phyloP scores from a whole-genome alignment of 2,329 filamentous ascomycete species.

The Nothophoma quercina region DNA sequence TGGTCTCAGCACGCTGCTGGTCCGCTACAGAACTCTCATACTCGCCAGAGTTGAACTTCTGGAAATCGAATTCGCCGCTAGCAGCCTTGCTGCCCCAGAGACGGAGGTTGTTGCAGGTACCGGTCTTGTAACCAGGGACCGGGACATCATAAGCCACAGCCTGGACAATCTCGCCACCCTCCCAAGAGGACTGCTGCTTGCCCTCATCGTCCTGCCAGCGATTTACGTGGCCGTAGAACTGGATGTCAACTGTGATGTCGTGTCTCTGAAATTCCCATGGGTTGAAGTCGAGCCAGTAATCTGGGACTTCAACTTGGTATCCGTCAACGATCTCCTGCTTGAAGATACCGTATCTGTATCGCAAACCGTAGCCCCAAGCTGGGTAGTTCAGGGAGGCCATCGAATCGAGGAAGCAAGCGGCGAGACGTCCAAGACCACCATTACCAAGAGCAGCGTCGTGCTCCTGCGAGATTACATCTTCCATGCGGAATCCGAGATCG shows the following conservation, averaged over 20 bases:
- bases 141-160: slow-evolving; percentile 93
- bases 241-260: slow-evolving; percentile 94
- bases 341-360: slow-evolving; percentile 95
- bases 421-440: slow-evolving; percentile 90
- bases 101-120: slow-evolving; percentile 93
- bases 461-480: slow-evolving; percentile 93
- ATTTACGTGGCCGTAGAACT: slow-evolving; percentile 89
- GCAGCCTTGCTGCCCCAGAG: slow-evolving; percentile 98
- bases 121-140: slow-evolving; percentile 88
- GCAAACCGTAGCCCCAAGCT: slow-evolving; percentile 95
- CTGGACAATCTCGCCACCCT: slow-evolving; percentile 89
- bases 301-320: slow-evolving; percentile 96
- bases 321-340: slow-evolving; percentile 99
- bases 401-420: slow-evolving; percentile 96
- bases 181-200: slow-evolving; percentile 79
- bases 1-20: slow-evolving; percentile 97
- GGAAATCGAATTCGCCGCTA: slow-evolving; percentile 97
- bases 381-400: slow-evolving; percentile 93
- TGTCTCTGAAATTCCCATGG: slow-evolving; percentile 98
- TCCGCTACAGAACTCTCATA: slow-evolving; percentile 99
- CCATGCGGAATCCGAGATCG: slow-evolving; percentile 94
- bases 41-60: slow-evolving; percentile 98
- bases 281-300: slow-evolving; percentile 99
- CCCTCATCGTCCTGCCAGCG: slow-evolving; percentile 77
- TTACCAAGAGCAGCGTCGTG: slow-evolving; percentile 97